Evolutionary conservation across 2,329 filamentous ascomycete species (phyloP), one percentile per base, ranked within the genome.

Genomic region (Pseudogymnoascus destructans): DNA sequence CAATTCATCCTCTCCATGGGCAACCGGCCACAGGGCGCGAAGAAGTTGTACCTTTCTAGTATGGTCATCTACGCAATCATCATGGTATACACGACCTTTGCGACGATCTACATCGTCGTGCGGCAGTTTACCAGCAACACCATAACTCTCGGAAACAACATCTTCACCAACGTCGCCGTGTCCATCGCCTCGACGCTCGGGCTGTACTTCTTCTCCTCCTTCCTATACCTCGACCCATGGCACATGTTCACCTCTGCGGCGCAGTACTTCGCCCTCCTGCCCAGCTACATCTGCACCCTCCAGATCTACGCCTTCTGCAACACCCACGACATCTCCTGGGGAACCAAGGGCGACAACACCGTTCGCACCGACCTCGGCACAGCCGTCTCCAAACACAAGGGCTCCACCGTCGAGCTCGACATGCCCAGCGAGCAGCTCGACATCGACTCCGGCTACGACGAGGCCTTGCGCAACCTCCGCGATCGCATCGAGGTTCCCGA

Each of bases 271-370:
- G 79, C 91, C 52, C 82, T 98, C 23, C 78, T 98, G 33, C 93
- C 93, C 0, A 85, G 79, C 36, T 98, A 97, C 75, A 95, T 98
- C 72, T 97, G 93, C 75, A 97, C 89, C 0, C 79, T 98, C 2
- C 93, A 98, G 72, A 90, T 97, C 17, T 98, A 98, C 73, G 93
- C 93, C 42, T 98, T 98, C 73, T 97, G 93, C 77, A 98, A 98
- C 75, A 95, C 92, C 0, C 93, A 98, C 79, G 93, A 98, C 70
- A 90, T 98, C 17, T 95, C 91, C 0, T 98, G 93, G 93, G 93
- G 93, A 46, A 98, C 93, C 49, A 98, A 98, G 74, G 93, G 93
- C 59, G 93, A 98, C 78, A 98, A 98, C 71, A 84, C 95, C 33
- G 85, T 93, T 66, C 86, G 89, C 71, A 96, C 87, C 6, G 95